Conservation (phyloP, 1,139 yeast species). For the Starmera stellimalicola region DNA sequence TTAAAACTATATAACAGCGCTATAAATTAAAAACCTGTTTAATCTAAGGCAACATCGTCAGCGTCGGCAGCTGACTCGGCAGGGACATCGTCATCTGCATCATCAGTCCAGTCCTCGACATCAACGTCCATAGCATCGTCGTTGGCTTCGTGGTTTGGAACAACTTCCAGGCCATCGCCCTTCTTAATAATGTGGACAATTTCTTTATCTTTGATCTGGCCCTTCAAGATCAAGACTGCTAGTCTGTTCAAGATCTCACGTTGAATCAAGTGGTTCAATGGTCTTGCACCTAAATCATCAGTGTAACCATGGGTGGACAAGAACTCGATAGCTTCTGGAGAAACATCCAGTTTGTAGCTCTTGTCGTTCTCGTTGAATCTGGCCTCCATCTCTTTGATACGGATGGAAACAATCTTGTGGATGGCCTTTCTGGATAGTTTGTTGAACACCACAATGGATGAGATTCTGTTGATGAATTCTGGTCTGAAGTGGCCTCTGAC, state of each 20-base stretch:
- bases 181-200: constrained; percentile 49
- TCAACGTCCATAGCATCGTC: constrained; percentile 41
- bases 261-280: constrained; percentile 89
- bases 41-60: constrained; percentile 2
- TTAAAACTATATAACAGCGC: background rate
- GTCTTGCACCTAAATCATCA: constrained; percentile 93
- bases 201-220: constrained; percentile 85
- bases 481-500: constrained; percentile 94
- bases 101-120: constrained; percentile 25
- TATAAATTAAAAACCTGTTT: background rate
- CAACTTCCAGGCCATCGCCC: constrained; percentile 64
- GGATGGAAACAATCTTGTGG: constrained; percentile 79
- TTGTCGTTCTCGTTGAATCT: constrained; percentile 82
- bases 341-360: constrained; percentile 57
- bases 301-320: constrained; percentile 83
- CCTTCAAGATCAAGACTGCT: constrained; percentile 81
- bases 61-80: background rate
- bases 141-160: constrained; percentile 75
- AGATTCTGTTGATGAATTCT: constrained; percentile 91
- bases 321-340: constrained; percentile 70
- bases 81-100: constrained; percentile 16
- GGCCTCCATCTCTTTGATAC: constrained; percentile 74
- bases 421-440: constrained; percentile 86
- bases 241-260: constrained; percentile 75
- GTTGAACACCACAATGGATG: constrained; percentile 88